phyloP scores from a whole-genome alignment of 208 protist genomes.

The Leishmania tropica region DNA sequence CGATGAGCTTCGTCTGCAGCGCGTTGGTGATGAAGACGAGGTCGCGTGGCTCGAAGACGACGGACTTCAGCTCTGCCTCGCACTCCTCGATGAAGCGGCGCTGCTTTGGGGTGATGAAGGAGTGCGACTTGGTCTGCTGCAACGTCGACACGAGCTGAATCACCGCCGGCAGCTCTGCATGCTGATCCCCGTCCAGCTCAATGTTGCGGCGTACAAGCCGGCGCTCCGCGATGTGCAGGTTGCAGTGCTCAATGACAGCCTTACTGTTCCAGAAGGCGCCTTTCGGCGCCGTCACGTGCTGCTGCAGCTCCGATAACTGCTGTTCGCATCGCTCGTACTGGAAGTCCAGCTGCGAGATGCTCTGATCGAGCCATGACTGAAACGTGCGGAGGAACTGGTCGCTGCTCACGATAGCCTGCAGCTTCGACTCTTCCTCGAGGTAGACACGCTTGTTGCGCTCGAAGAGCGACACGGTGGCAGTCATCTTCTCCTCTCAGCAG shows the following conservation, averaged over 20 bases:
- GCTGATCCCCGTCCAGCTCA: conserved; percentile 29
- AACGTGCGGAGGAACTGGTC: conserved; percentile 70
- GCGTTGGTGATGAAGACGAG: conserved; percentile 85
- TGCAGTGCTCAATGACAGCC: conserved; percentile 90
- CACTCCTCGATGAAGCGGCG: conserved; percentile 80
- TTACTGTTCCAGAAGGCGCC: conserved; percentile 88
- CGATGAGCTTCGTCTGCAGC: conserved; percentile 80
- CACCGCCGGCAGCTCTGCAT: conserved; percentile 69
- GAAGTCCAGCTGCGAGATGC: conserved; percentile 77
- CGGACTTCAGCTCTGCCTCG: conserved; percentile 69
- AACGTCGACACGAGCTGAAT: conserved; percentile 79
- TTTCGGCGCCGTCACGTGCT: conserved; percentile 60
- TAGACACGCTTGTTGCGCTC: conserved; percentile 88
- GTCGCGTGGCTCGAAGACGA: conserved; percentile 81
- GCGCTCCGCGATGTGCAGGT: conserved; percentile 80
- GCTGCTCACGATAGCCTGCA: conserved; percentile 65
- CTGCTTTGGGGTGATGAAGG: conserved; percentile 88
- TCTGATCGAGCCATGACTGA: conserved; percentile 80
- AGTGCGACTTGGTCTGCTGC: conserved; percentile 75
- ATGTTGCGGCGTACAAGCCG: conserved; percentile 42
- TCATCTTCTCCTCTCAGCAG: conserved; percentile 27
- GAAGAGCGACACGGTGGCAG: conserved; percentile 62
- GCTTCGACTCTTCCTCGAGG: conserved; percentile 82
- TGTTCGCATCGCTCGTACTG: conserved; percentile 88
- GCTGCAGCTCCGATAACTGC: conserved; percentile 85